Evolutionary conservation across 192 early-diverging fungal genomes (phyloP), one percentile per base, ranked within the genome.

Genomic region (Backusella macrospora): DNA sequence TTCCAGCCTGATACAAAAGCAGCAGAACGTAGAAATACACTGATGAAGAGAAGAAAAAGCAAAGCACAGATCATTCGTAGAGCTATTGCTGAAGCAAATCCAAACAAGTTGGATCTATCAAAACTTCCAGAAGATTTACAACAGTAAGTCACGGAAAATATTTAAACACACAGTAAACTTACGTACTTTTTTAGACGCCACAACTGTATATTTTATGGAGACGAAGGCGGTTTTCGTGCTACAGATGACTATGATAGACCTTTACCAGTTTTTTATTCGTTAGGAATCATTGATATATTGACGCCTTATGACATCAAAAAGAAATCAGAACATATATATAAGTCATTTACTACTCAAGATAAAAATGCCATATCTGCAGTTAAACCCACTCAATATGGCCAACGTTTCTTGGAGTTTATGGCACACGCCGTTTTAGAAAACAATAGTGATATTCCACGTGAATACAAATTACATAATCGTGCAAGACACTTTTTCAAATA

Each of bases 261-360:
- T 2, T 77, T 86, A 9, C 84, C 87, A 62, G 83, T 91, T 65
- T 84, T 98, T 9, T 99, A 99, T 84, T 98, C 96, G 73, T 86
- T 99, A 70, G 96, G 97, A 16, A 92, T 98, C 72, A 99, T 99
- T 68, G 98, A 99, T 75, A 99, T 99, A 52, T 87, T 99, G 68
- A 99, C 98, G n/a, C 90, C 93, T 4, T 99, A 98, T 84, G 92
- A 96, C 80, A 79, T 88, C 37, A 82, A 88, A 68, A 99, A 99
- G 84, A 93, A 92, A 76, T 72, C 92, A 43, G 98, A 99, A 77
- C 93, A 95, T 73, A 80, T 92, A 26, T 96, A 92, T 86, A 99
- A 97, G 81, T 84, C 90, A 8, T 26, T 59, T 2, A 73, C 98
- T 65, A 86, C 86, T 16, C 85, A 93, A 67, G 94, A 98, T 70